Conservation (phyloP, 139 green algal species). For the Volvox reticuliferus region DNA sequence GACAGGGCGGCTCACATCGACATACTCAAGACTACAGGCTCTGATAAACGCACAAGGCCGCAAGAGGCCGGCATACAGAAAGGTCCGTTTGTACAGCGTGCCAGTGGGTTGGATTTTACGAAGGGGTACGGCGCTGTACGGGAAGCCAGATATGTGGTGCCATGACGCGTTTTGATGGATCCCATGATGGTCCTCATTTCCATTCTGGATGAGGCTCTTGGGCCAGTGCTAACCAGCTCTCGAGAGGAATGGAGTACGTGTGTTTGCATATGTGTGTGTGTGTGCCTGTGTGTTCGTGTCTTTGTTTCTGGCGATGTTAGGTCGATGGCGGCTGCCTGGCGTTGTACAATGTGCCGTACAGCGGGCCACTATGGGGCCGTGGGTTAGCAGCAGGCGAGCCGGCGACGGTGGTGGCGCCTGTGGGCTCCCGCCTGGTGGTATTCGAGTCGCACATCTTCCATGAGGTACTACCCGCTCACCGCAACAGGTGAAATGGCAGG, state of each 20-base stretch:
- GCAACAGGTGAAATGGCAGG: constrained; percentile 37
- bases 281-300: not conserved
- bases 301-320: constrained; percentile 18
- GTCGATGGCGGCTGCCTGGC: constrained; percentile 64
- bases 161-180: too few relatives aligned
- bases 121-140: too few relatives aligned
- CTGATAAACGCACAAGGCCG: too few relatives aligned
- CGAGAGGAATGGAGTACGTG: too few relatives aligned
- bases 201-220: too few relatives aligned
- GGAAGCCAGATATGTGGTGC: too few relatives aligned
- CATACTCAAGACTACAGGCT: too few relatives aligned
- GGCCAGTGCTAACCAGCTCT: too few relatives aligned
- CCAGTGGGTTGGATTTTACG: too few relatives aligned
- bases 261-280: not conserved
- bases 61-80: too few relatives aligned
- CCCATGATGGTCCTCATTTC: too few relatives aligned
- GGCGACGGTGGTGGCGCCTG: constrained; percentile 61
- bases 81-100: too few relatives aligned
- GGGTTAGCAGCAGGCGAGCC: constrained; percentile 41
- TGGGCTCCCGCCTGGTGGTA: constrained; percentile 74
- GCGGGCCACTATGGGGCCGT: not conserved
- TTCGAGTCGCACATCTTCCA: constrained; percentile 77
- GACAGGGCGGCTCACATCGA: not conserved
- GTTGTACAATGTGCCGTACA: constrained; percentile 58
- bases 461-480: constrained; percentile 78